Evolutionary conservation across 345 rosid species (phyloP).

Genomic region (Corymbia maculata): DNA sequence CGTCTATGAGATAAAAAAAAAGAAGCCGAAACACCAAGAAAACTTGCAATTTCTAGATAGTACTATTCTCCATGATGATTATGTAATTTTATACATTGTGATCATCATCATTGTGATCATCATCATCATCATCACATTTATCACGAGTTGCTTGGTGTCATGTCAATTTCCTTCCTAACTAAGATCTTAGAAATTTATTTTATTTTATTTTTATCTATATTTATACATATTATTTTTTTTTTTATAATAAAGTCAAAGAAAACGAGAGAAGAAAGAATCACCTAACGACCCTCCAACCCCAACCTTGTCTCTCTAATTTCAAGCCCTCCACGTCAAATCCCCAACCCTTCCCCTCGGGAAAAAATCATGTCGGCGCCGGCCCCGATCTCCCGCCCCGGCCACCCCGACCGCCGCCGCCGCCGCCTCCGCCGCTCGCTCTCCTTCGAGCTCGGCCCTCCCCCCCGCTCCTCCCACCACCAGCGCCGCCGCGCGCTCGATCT

Average conservation of each 20-base stretch:
- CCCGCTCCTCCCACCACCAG: constrained; percentile 14
- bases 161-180: background rate
- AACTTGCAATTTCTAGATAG: too few species aligned
- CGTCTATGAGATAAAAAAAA: too few species aligned
- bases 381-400: constrained; percentile 20
- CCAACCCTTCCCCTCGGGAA: background rate
- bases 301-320: background rate
- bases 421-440: constrained; percentile 7
- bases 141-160: background rate
- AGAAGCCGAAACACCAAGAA: too few species aligned
- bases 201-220: background rate
- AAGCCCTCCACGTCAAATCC: background rate
- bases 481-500: background rate
- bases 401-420: constrained; percentile 1
- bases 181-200: background rate
- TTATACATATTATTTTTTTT: rapidly evolving
- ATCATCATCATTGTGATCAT: background rate
- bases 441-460: constrained; percentile 16
- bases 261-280: background rate
- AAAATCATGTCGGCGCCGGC: constrained; percentile 2
- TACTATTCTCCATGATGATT: background rate
- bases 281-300: background rate
- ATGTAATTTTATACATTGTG: background rate
- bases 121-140: background rate
- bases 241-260: background rate